Evolutionary conservation across 352 stramenopile species (phyloP).

Genomic region (Phytophthora meadii): DNA sequence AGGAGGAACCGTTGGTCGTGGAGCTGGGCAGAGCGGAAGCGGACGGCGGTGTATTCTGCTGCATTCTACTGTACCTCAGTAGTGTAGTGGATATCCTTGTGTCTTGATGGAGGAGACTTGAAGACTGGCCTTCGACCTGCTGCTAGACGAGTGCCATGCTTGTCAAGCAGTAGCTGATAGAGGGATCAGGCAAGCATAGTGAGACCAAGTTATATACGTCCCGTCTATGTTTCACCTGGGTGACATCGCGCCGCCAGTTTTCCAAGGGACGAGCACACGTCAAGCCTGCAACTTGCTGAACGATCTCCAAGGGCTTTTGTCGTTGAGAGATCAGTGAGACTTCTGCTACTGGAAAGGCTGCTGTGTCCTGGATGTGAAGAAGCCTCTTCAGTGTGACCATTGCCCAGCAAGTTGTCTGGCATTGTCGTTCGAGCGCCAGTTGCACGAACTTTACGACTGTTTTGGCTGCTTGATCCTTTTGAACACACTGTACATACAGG

Average conservation of each 20-base stretch:
- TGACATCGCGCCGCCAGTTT: constrained; percentile 24
- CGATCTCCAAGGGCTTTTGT: not conserved
- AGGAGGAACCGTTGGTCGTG: constrained; percentile 15
- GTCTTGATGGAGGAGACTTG: constrained; percentile 19
- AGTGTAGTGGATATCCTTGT: no score
- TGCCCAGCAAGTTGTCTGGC: no score
- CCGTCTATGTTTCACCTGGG: constrained; percentile 11
- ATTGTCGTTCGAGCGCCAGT: not conserved
- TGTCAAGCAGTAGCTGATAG: constrained; percentile 4
- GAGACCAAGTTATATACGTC: constrained; percentile 3
- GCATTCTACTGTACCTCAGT: not conserved
- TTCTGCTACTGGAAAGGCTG: no score
- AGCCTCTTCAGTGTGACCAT: no score
- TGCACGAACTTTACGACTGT: no score
- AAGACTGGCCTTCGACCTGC: constrained; percentile 4
- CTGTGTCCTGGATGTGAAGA: no score
- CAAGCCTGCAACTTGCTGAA: constrained; percentile 3
- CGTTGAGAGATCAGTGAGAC: no score
- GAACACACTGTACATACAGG: no score
- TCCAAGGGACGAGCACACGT: constrained; percentile 17
- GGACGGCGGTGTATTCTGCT: constrained; percentile 14
- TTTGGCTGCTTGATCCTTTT: no score
- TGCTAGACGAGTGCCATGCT: constrained; percentile 10
- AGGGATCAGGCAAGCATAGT: constrained; percentile 19
- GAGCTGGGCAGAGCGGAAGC: constrained; percentile 9